Base-by-base conservation (phyloP, 352 stramenopile species). In the Poterioochromonas sp. region DNA sequence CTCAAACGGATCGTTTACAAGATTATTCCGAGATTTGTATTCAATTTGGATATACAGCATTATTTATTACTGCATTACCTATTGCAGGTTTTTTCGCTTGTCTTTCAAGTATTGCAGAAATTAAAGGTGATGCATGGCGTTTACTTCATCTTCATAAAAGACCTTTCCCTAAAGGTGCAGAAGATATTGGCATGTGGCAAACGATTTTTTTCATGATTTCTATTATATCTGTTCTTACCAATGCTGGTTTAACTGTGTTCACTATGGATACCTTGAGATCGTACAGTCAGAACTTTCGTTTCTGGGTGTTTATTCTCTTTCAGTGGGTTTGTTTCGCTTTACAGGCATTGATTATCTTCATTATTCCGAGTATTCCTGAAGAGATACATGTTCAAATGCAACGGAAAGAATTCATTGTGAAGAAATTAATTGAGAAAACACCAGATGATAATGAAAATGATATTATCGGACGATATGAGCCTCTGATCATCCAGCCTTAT, bases 81-180 rank as follows among this genome's bases (percentile, higher is more conserved):
- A 74, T 74, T 2, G 65, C 65, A 18, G 88, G 89, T 39, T 85
- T 88, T 3, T 84, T 93, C 43, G 89, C 90, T 44, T 82, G 92
- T 39, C 76, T 95, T 44, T 93, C 93, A 84, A 94, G 93, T 82
- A 91, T 89, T 73, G 90, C 93, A 81, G 89, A 94, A 83, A 92
- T 95, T 73, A 87, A 89, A 62, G 87, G 93, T 32, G 89, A 95
- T 69, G 90, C 88, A 0, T 86, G 89, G 84, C 94, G 94, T 80
- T 79, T 95, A 3, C 82, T 74, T 32, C 3, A 58, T 51, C 15
- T 74, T 12, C 32, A 74, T 54, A 34, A 74, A 0, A 87, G 90
- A 11, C 89, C 90, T 0, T 83, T 92, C 62, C 87, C 90, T 22
- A 84, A 86, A 12, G 87, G 86, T 12, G 86, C 87, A 1, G 86